Percentiles rank a stretch among this genome's conserved stretches.
phyloP scores from a whole-genome alignment of 179 eudicot genomes.

The Camellia oleifera region DNA sequence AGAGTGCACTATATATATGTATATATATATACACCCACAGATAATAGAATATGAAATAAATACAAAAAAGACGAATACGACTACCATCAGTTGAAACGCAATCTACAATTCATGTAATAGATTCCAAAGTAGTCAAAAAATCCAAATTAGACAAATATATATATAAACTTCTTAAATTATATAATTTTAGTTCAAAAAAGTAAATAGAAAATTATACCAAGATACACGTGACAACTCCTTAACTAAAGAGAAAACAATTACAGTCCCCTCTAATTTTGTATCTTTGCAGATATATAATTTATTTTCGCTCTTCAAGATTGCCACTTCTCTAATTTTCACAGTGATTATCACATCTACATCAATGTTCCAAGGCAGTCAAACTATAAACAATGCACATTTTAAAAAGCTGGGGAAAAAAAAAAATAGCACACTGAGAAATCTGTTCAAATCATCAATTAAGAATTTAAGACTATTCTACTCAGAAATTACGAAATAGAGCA shows the following conservation, averaged over 20 bases:
- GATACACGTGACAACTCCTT: background rate
- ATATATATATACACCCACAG: background rate
- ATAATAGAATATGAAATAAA: background rate
- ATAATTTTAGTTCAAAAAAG: background rate
- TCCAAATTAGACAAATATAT: background rate
- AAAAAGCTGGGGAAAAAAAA: background rate
- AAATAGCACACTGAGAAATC: background rate
- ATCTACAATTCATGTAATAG: background rate
- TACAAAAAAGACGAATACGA: background rate
- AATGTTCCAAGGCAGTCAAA: background rate
- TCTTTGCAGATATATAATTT: background rate
- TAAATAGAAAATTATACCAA: background rate
- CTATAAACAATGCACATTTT: background rate
- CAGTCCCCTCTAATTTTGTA: background rate
- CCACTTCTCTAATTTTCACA: background rate
- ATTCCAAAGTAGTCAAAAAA: background rate
- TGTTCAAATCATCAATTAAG: background rate
- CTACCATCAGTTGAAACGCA: background rate
- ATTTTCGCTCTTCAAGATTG: background rate
- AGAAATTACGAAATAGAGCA: background rate
- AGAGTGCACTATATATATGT: background rate
- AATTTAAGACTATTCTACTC: too few relatives aligned
- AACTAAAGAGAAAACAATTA: background rate
- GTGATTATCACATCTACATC: background rate
- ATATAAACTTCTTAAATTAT: background rate